phyloP scores from a whole-genome alignment of 306 rosid genomes.

The Gleditsia sinensis region DNA sequence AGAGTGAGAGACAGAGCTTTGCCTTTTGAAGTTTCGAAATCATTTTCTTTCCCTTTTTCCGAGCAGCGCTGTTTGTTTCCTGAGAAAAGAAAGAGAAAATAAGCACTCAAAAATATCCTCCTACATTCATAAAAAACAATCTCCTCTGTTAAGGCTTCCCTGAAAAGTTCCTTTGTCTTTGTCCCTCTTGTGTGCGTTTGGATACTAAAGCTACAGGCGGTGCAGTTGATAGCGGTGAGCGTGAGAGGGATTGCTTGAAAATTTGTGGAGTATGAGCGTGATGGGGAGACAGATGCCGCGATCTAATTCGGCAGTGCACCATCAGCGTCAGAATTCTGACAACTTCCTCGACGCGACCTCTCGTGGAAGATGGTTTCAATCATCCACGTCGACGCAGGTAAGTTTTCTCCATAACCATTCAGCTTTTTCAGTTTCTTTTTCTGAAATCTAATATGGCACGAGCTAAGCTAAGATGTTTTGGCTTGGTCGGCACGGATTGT shows the following conservation, averaged over 20 bases:
- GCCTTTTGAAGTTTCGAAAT: conserved; percentile 50
- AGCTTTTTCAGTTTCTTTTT: background rate
- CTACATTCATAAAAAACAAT: background rate
- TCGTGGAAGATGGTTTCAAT: conserved; percentile 56
- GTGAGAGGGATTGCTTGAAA: background rate
- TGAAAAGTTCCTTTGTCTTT: background rate
- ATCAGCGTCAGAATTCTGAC: conserved; percentile 73
- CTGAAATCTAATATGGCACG: background rate
- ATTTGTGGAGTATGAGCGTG: conserved; percentile 45
- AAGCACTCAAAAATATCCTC: background rate
- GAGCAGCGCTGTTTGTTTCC: conserved; percentile 18
- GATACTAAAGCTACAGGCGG: background rate
- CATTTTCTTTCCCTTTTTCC: conserved; percentile 23
- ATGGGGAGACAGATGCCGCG: conserved; percentile 62
- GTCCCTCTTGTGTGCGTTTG: background rate
- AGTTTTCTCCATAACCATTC: conserved; percentile 1
- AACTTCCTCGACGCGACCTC: conserved; percentile 55
- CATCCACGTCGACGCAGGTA: conserved; percentile 65
- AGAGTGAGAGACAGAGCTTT: conserved; percentile 19
- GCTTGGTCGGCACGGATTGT: conserved; percentile 1
- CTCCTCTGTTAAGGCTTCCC: background rate
- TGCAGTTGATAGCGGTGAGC: background rate
- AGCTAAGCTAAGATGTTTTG: conserved; percentile 10
- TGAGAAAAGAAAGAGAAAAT: background rate
- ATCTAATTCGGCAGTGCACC: conserved; percentile 57